Evolutionary conservation across 176 grass and related monocot species (phyloP).

Genomic region (Zoysia pacifica): DNA sequence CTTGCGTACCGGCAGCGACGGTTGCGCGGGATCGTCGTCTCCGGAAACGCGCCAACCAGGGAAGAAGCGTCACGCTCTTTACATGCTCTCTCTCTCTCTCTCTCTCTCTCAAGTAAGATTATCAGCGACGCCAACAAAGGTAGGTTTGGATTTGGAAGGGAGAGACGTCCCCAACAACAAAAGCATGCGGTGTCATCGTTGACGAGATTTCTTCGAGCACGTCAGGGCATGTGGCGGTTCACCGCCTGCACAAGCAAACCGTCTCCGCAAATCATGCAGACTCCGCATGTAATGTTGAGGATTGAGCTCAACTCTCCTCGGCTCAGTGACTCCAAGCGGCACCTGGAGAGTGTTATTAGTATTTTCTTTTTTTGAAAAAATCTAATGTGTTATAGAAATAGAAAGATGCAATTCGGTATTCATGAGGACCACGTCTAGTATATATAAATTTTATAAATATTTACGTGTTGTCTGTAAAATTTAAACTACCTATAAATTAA

Average conservation of each 20-base stretch:
- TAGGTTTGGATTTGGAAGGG: neutral
- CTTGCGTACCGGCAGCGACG: conserved; percentile 3
- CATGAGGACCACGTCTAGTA: no score
- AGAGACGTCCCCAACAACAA: neutral
- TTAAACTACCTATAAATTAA: no score
- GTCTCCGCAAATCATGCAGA: no score
- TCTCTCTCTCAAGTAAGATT: neutral
- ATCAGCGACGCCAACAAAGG: neutral
- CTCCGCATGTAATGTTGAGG: neutral
- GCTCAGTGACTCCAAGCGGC: no score
- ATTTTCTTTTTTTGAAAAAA: no score
- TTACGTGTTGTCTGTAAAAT: no score
- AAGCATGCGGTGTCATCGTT: neutral
- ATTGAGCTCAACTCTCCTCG: no score
- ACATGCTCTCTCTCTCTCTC: neutral
- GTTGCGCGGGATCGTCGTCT: conserved; percentile 23
- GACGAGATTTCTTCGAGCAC: neutral
- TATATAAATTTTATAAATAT: no score
- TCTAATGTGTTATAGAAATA: no score
- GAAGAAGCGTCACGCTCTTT: conserved; percentile 12
- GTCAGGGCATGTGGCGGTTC: neutral
- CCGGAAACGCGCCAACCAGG: neutral
- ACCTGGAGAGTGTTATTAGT: no score
- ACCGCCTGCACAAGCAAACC: neutral
- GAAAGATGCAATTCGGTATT: no score